A percentile compares a stretch with the other conserved stretches of the same genome.
Conservation (phyloP, 768 basidiomycete genomes). For the Pisolithus marmoratus region DNA sequence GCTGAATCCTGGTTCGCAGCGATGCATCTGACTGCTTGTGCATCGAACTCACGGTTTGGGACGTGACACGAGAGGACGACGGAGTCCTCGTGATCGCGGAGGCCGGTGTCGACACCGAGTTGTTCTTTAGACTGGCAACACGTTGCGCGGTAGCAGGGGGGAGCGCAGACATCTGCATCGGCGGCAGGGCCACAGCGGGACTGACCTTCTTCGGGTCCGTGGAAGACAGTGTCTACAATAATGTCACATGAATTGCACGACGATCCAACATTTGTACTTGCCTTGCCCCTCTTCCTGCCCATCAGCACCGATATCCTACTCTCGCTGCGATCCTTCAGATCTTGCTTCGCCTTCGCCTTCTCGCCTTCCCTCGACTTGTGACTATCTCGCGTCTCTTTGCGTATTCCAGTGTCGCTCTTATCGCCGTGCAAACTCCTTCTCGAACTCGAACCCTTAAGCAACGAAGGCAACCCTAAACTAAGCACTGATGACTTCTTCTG, state of each 20-base stretch:
- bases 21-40: constrained; percentile 84
- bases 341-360: constrained; percentile 61
- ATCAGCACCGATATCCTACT: constrained; percentile 85
- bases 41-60: constrained; percentile 82
- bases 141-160: constrained; percentile 79
- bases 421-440: constrained; percentile 71
- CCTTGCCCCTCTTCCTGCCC: constrained; percentile 89
- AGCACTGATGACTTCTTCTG: constrained; percentile 82
- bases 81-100: constrained; percentile 36
- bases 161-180: constrained; percentile 85
- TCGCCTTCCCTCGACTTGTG: constrained; percentile 37
- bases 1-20: constrained; percentile 64
- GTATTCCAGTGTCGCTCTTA: constrained; percentile 32
- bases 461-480: constrained; percentile 72
- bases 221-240: constrained; percentile 70
- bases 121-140: constrained; percentile 71
- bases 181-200: constrained; percentile 70
- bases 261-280: constrained; percentile 29
- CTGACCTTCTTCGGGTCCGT: constrained; percentile 72
- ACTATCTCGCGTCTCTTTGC: constrained; percentile 53
- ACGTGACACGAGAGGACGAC: constrained; percentile 61
- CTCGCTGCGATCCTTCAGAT: constrained; percentile 79
- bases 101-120: constrained; percentile 39
- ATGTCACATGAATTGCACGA: constrained; percentile 8
- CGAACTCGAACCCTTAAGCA: constrained; percentile 76